Evolutionary conservation across 2,329 filamentous ascomycete species (phyloP).

Genomic region (Diatrype stigma): DNA sequence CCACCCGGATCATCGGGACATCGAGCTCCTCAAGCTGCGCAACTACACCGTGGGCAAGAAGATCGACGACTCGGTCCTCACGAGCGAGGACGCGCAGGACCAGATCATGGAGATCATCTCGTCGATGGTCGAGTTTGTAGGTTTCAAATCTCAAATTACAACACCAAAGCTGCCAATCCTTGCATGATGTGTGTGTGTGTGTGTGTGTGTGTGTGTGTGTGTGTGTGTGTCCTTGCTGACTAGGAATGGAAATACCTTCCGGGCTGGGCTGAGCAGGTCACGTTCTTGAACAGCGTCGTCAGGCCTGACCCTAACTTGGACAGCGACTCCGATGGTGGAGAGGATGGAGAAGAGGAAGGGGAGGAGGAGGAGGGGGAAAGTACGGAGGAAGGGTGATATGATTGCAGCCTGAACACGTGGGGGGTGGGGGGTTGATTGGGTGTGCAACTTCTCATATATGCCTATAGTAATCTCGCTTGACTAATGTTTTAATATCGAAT

Average conservation of each 20-base stretch:
- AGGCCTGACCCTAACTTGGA: conserved; percentile 61
- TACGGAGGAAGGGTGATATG: background rate
- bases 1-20: conserved; percentile 68
- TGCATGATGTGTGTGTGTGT: background rate
- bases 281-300: conserved; percentile 67
- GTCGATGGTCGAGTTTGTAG: conserved; percentile 75
- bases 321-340: conserved; percentile 36
- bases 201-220: no score
- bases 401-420: no score
- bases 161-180: background rate
- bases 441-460: no score
- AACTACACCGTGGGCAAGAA: conserved; percentile 72
- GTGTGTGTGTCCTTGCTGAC: no score
- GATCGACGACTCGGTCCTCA: conserved; percentile 62
- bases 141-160: no score
- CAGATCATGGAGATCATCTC: conserved; percentile 61
- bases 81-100: conserved; percentile 57
- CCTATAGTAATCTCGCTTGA: no score
- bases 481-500: background rate
- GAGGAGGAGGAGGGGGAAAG: conserved; percentile 12
- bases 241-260: no score
- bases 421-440: no score
- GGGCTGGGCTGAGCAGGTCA: conserved; percentile 44
- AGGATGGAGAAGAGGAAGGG: conserved; percentile 27
- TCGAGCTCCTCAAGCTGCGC: conserved; percentile 73